These are phyloP conservation scores for Pleoardoris graminearum DNA, from an alignment of 2,329 filamentous ascomycete species.

Conservation along the genomic window DNA sequence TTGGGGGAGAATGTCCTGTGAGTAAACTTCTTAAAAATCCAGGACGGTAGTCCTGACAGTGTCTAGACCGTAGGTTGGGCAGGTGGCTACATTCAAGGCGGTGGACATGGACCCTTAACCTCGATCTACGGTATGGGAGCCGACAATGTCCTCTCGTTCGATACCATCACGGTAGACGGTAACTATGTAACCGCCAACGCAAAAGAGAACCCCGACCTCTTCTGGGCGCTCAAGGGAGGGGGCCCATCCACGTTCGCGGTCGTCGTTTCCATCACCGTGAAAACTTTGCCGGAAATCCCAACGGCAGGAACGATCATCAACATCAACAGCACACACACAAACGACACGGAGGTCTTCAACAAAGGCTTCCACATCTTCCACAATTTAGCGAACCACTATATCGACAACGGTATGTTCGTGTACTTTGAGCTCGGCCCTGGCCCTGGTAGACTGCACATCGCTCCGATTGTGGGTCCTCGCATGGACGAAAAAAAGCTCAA, in stretches of 20 bases:
- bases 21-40: not conserved
- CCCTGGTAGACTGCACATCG: constrained; percentile 35
- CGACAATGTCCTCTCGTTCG: constrained; percentile 45
- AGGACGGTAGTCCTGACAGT: constrained; percentile 6
- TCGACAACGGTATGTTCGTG: constrained; percentile 40
- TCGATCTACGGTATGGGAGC: constrained; percentile 44
- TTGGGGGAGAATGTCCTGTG: constrained; percentile 45
- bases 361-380: constrained; percentile 40
- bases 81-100: constrained; percentile 51
- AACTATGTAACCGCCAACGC: constrained; percentile 40
- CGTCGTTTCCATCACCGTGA: constrained; percentile 37
- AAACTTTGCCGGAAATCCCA: constrained; percentile 40
- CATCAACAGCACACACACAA: constrained; percentile 43
- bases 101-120: constrained; percentile 49
- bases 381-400: constrained; percentile 39
- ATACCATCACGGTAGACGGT: constrained; percentile 46
- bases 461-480: constrained; percentile 39
- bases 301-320: constrained; percentile 39
- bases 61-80: constrained; percentile 43
- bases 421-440: constrained; percentile 37
- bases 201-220: constrained; percentile 42
- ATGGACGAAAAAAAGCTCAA: constrained; percentile 35
- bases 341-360: constrained; percentile 32
- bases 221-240: constrained; percentile 42
- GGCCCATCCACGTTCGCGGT: constrained; percentile 39